Conservation (phyloP, 495 filamentous ascomycete genomes). For the Apiosordaria backusii region DNA sequence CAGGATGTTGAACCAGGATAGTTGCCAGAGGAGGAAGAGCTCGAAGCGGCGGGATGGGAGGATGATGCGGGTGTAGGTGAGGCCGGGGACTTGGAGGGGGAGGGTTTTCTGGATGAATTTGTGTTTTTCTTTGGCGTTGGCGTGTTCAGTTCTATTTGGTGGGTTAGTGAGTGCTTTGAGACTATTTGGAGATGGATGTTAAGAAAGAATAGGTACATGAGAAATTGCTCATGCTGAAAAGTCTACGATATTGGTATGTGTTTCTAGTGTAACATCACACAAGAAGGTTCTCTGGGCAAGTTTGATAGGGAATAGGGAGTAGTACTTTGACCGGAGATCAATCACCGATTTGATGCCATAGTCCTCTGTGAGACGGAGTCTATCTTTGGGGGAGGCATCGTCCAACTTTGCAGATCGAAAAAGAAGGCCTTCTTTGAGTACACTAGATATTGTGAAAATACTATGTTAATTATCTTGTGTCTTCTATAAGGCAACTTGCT, state of each 20-base stretch:
- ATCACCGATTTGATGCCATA: slow-evolving; percentile 67
- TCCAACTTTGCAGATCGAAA: slow-evolving; percentile 75
- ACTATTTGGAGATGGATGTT: background rate
- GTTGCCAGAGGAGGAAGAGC: slow-evolving; percentile 58
- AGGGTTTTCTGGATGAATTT: slow-evolving; percentile 34
- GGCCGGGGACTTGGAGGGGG: slow-evolving; percentile 53
- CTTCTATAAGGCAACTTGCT: too few relatives aligned
- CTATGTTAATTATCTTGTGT: background rate
- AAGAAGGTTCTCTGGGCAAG: background rate
- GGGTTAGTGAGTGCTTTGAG: background rate
- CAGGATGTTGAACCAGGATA: slow-evolving; percentile 50
- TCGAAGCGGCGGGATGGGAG: slow-evolving; percentile 73
- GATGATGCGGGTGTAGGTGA: slow-evolving; percentile 60
- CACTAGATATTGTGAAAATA: slow-evolving; percentile 36
- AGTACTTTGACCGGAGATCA: slow-evolving; percentile 72
- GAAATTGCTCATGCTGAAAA: too few relatives aligned
- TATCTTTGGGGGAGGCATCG: slow-evolving; percentile 65
- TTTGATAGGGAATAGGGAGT: background rate
- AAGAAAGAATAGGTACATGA: too few relatives aligned
- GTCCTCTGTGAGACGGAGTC: slow-evolving; percentile 54
- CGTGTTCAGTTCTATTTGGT: slow-evolving; percentile 59
- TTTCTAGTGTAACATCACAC: background rate
- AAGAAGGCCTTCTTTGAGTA: slow-evolving; percentile 65
- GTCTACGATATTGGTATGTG: background rate
- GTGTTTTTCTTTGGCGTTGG: slow-evolving; percentile 64